phyloP scores from a whole-genome alignment of 2,329 filamentous ascomycete species.

The Fusarium sp. region DNA sequence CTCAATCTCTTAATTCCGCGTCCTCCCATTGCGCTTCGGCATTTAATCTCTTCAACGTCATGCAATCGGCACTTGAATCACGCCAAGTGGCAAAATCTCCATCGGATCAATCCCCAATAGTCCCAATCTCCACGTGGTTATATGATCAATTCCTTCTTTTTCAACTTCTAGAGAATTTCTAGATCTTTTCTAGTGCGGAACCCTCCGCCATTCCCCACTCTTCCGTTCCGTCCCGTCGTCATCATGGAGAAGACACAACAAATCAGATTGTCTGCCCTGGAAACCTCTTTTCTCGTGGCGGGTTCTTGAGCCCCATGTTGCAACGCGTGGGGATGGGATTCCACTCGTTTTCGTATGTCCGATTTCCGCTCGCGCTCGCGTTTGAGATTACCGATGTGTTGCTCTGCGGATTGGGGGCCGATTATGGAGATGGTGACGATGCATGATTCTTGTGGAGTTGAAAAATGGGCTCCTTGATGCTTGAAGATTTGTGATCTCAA shows the following conservation, averaged over 20 bases:
- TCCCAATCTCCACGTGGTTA: background rate
- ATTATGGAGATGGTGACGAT: background rate
- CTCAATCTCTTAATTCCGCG: background rate
- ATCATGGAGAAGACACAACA: background rate
- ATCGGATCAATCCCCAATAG: background rate
- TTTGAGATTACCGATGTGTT: background rate
- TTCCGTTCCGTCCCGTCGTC: background rate
- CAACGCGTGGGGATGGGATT: background rate
- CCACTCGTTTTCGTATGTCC: background rate
- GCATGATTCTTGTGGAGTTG: background rate
- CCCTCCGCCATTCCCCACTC: background rate
- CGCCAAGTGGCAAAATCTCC: background rate
- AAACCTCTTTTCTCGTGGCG: background rate
- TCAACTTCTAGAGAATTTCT: background rate
- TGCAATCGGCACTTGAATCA: background rate
- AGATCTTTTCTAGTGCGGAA: background rate
- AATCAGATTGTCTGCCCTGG: background rate
- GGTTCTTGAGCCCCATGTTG: background rate
- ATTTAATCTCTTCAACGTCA: background rate
- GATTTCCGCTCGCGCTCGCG: constrained; percentile 19
- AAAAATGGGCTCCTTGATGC: background rate
- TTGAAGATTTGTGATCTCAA: background rate
- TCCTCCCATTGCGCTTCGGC: background rate
- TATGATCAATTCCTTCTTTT: background rate
- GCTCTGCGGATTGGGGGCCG: background rate